A percentile compares a stretch with the other conserved stretches of the same genome.
phyloP scores from a whole-genome alignment of 2,329 filamentous ascomycete genomes.

The Aspergillus sp. region DNA sequence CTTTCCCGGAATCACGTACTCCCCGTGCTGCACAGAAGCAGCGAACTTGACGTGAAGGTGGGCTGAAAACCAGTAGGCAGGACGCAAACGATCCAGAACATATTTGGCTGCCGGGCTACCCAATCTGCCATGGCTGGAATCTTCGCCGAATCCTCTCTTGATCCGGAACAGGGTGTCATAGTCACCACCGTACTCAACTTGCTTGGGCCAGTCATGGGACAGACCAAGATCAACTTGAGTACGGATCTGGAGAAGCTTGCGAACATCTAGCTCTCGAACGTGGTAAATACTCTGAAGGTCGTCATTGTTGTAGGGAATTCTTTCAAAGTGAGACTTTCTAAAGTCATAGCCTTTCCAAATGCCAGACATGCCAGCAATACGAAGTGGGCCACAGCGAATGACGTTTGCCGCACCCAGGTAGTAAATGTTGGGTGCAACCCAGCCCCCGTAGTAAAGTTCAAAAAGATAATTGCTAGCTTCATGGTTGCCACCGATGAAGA shows the following conservation, averaged over 20 bases:
- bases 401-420: slow-evolving; percentile 93
- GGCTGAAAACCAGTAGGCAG: slow-evolving; percentile 86
- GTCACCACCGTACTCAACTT: slow-evolving; percentile 75
- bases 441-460: slow-evolving; percentile 94
- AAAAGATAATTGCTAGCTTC: slow-evolving; percentile 86
- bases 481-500: slow-evolving; percentile 93
- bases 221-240: slow-evolving; percentile 86
- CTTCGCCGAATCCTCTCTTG: slow-evolving; percentile 71
- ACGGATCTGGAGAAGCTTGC: slow-evolving; percentile 79
- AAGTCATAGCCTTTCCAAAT: slow-evolving; percentile 96
- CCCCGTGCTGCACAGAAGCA: slow-evolving; percentile 53
- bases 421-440: slow-evolving; percentile 96
- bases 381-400: slow-evolving; percentile 72
- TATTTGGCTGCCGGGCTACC: slow-evolving; percentile 76
- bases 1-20: slow-evolving; percentile 14
- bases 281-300: slow-evolving; percentile 85
- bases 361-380: slow-evolving; percentile 84
- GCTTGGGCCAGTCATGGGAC: slow-evolving; percentile 92
- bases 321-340: slow-evolving; percentile 74
- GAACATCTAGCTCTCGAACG: slow-evolving; percentile 81
- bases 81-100: slow-evolving; percentile 75
- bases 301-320: slow-evolving; percentile 73
- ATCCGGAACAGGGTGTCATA: slow-evolving; percentile 60
- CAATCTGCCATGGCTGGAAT: slow-evolving; percentile 69
- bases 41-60: slow-evolving; percentile 88